Percentiles rank a stretch among this genome's conserved stretches.
phyloP scores from a whole-genome alignment of 805 yeast genomes.

The Candida montana region DNA sequence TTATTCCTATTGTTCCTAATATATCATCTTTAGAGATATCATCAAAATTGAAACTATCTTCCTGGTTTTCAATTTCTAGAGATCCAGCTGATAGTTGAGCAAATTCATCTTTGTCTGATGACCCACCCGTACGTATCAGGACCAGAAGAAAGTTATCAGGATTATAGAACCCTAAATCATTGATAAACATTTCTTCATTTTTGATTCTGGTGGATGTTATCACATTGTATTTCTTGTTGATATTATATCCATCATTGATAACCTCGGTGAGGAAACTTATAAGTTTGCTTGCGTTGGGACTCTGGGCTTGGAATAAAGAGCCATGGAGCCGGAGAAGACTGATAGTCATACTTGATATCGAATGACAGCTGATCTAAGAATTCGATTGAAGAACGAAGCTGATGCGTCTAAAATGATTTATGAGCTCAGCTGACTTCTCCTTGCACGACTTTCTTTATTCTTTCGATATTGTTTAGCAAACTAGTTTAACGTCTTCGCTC shows the following conservation, averaged over 20 bases:
- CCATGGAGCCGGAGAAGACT: not conserved
- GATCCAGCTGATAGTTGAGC: not conserved
- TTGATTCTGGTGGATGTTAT: constrained; percentile 20
- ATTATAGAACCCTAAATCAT: constrained; percentile 17
- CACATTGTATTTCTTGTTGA: constrained; percentile 14
- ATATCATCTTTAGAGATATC: not conserved
- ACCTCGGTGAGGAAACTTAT: constrained; percentile 12
- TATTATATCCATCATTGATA: constrained; percentile 17
- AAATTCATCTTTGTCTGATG: not conserved
- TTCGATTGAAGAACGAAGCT: too few species aligned
- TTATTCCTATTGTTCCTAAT: constrained; percentile 1
- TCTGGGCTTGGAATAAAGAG: not conserved
- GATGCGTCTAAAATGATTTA: too few species aligned
- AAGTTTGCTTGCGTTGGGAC: constrained; percentile 4
- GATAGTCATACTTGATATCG: not conserved
- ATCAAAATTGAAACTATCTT: not conserved
- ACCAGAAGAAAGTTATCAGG: constrained; percentile 15
- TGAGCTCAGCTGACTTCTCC: too few species aligned
- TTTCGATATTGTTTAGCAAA: too few species aligned
- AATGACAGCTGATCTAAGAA: too few species aligned
- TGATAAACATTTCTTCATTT: constrained; percentile 9
- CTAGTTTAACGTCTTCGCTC: too few species aligned
- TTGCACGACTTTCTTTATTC: too few species aligned
- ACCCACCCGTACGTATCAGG: constrained; percentile 4
- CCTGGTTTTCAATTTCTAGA: not conserved